These are phyloP conservation scores for Dacryopinax primogenitus DNA, from an alignment of 768 basidiomycete species.

Conservation along the genomic window DNA sequence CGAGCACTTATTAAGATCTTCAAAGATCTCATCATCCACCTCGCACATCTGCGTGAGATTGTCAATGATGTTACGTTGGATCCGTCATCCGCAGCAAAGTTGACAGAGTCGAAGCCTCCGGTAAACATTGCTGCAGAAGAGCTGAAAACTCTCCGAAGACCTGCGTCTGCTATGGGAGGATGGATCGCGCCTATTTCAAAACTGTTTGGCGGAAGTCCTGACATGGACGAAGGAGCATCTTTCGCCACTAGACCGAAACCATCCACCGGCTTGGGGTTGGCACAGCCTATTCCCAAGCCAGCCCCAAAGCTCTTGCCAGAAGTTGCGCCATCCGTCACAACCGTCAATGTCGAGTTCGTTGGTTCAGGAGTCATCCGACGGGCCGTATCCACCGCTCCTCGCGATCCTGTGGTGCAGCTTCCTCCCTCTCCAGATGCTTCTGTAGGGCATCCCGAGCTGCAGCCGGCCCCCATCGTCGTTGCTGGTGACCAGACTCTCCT, in stretches of 20 bases:
- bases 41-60: constrained; percentile 65
- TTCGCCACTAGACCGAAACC: constrained; percentile 9
- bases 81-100: constrained; percentile 54
- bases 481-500: constrained; percentile 14
- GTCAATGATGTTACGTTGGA: constrained; percentile 87
- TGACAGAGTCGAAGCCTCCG: constrained; percentile 39
- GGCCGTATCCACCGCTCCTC: constrained; percentile 35
- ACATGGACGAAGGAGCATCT: constrained; percentile 11
- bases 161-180: constrained; percentile 11
- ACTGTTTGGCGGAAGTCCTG: constrained; percentile 17
- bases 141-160: not conserved
- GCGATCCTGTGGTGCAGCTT: constrained; percentile 7
- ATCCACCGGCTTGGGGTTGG: not conserved
- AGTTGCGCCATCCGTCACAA: constrained; percentile 74
- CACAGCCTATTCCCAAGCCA: constrained; percentile 15
- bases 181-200: constrained; percentile 24
- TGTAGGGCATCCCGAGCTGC: constrained; percentile 4
- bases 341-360: constrained; percentile 93
- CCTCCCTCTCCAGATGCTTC: not conserved
- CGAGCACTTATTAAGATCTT: constrained; percentile 69
- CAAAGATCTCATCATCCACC: constrained; percentile 69
- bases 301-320: constrained; percentile 76
- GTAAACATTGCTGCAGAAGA: constrained; percentile 21
- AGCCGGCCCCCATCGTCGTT: constrained; percentile 17
- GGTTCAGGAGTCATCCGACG: constrained; percentile 48